Base-by-base conservation (phyloP, 495 filamentous ascomycete species). In the Aspergillus heteromorphus region DNA sequence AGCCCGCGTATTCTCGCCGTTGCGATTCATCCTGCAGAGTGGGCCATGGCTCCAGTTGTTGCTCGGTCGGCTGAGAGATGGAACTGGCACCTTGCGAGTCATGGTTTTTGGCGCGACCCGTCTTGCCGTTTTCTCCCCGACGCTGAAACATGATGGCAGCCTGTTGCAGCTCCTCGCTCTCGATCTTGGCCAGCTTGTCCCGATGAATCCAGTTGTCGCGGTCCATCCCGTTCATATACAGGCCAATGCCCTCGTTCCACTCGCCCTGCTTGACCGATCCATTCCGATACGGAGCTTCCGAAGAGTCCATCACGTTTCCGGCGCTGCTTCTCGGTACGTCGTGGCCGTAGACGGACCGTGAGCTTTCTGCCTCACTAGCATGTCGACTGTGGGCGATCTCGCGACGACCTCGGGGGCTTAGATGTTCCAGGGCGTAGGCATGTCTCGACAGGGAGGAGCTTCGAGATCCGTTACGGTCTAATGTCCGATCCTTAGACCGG, bases 151-250 rank as follows among this genome's bases (percentile, higher is more conserved):
- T 72, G 54, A 92, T 83, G 7, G 90, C 91, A 3, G 91, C 91
- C 64, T 89, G 89, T 61, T 95, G 89, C 57, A 97, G 75, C 68
- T 98, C 93, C 68, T 90, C 81, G 63, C 79, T 96, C 74, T 98
- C 93, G 60, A 98, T 98, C 65, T 83, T 80, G 29, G 90, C 92
- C 43, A 98, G 72, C 71, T 97, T 98, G 70, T 98, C 93, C 19
- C 93, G 80, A 66, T 98, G 92, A 54, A 98, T 97, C 93, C 93
- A 97, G 41, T 82, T 79, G 59, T 79, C 81, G 25, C 73, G 63
- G 14, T 71, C 70, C 19, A 58, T 56, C 6, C 66, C 62, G 13
- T 58, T 59, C 30, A 64, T 30, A n/a, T 55, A 40, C 20, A 36
- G 8, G 49, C 49, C 20, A 47, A 49, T 31, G 29, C 53, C 45